Evolutionary conservation across 202 grass and related monocot species (phyloP), one percentile per base, ranked within the genome.

Genomic region (Miscanthus sacchariflorus): DNA sequence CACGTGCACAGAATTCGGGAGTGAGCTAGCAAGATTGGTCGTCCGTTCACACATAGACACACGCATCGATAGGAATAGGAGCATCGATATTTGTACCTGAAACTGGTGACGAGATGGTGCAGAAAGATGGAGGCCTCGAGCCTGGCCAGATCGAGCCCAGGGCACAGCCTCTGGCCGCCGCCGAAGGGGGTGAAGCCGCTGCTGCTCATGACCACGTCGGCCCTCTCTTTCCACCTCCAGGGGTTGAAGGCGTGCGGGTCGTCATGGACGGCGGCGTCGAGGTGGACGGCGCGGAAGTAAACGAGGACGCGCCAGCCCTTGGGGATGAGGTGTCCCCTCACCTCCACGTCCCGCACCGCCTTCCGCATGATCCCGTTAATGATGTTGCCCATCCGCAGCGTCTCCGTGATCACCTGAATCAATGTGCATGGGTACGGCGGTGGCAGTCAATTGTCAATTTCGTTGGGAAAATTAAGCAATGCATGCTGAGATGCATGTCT

Each of bases 311-410:
- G 87, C 92, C 95, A 97, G 21, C 90, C 95, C 90, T 94, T 90
- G 28, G 95, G 95, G 64, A 97, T 74, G 13, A 97, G 80, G 68
- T 94, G 81, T 5, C 92, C 95, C 54, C 87, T 86, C 36, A 97
- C 88, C 81, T 94, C 92, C 35, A 94, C 84, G 5, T 97, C 95
- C 12, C 78, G 83, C 58, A 93, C 89, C 2, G 95, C 92, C 88
- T 90, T 97, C 25, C 92, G 86, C 95, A 97, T 97, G 68, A 97
- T 97, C 56, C 95, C 95, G 70, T 78, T 97, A 2, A 97, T 94
- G 69, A 97, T 93, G 87, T 97, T 97, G 63, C 95, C 92, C 11
- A 94, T 30, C 48, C 95, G 86, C 68, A 97, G 80, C 6, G 95
- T 97, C 81, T 97, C 95, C 2, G 90, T 92, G 70, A 97, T 93